Evolutionary conservation across 2,329 filamentous ascomycete genomes (phyloP).

Genomic region (Anisogramma anomala): DNA sequence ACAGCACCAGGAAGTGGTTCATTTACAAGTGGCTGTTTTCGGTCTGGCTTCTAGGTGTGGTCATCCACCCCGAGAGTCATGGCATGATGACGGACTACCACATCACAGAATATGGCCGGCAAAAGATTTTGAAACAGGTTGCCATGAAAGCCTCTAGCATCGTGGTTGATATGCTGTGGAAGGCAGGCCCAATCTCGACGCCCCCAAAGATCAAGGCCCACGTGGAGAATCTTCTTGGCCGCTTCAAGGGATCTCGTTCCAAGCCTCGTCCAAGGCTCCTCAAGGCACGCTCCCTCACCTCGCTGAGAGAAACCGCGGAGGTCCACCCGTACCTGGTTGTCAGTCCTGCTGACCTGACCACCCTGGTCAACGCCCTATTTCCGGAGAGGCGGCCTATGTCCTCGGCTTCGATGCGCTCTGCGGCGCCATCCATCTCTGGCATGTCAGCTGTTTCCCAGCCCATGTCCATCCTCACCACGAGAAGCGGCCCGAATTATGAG

Average conservation of each 20-base stretch:
- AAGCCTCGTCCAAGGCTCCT: slow-evolving; percentile 46
- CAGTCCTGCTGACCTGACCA: slow-evolving; percentile 67
- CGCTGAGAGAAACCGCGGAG: slow-evolving; percentile 62
- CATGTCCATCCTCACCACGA: slow-evolving; percentile 48
- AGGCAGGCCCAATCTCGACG: slow-evolving; percentile 50
- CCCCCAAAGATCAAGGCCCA: slow-evolving; percentile 53
- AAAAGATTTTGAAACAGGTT: slow-evolving; percentile 69
- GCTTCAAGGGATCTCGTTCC: slow-evolving; percentile 46
- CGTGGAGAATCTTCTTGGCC: slow-evolving; percentile 58
- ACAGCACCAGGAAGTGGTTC: slow-evolving; percentile 69
- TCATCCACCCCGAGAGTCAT: slow-evolving; percentile 78
- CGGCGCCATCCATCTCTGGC: slow-evolving; percentile 55
- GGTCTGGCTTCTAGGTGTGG: slow-evolving; percentile 68
- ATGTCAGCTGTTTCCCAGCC: slow-evolving; percentile 57
- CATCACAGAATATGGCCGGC: slow-evolving; percentile 79
- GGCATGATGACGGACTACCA: slow-evolving; percentile 79
- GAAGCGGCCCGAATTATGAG: slow-evolving; percentile 42
- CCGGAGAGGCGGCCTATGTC: slow-evolving; percentile 60
- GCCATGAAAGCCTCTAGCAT: slow-evolving; percentile 68
- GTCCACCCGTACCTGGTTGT: slow-evolving; percentile 72
- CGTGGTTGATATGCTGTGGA: slow-evolving; percentile 68
- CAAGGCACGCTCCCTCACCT: slow-evolving; percentile 60
- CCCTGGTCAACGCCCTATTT: slow-evolving; percentile 72
- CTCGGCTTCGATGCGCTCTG: slow-evolving; percentile 52
- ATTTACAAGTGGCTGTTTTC: slow-evolving; percentile 89